phyloP scores from a whole-genome alignment of 1,284 basidiomycete species.

The Megacollybia platyphylla region DNA sequence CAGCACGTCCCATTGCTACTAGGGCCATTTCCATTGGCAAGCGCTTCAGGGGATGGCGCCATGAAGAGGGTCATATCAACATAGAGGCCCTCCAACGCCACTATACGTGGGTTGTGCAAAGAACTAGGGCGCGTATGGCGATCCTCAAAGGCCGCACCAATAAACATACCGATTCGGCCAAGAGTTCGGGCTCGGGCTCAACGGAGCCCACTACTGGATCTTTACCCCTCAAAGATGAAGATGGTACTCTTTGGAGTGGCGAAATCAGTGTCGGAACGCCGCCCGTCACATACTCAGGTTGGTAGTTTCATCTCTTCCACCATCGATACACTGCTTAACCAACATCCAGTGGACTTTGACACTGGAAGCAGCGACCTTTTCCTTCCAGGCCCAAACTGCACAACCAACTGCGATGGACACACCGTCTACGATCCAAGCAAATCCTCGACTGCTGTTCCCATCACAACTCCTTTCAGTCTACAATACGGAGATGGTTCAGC shows the following conservation, averaged over 20 bases:
- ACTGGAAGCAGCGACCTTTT: constrained; percentile 29
- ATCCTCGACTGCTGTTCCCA: background rate
- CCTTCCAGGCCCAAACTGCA: constrained; percentile 15
- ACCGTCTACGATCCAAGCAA: background rate
- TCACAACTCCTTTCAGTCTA: background rate
- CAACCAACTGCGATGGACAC: constrained; percentile 12
- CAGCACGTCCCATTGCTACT: no score
- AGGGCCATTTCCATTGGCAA: no score
- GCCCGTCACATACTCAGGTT: background rate
- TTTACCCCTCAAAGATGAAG: background rate
- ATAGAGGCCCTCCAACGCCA: no score
- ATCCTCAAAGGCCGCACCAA: no score
- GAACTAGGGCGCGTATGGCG: no score
- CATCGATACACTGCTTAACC: background rate
- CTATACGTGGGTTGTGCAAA: no score
- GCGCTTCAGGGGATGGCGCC: no score
- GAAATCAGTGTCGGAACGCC: background rate
- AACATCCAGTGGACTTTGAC: constrained; percentile 24
- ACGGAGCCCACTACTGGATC: background rate
- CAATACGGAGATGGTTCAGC: constrained; percentile 9
- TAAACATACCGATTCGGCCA: no score
- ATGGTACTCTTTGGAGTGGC: background rate
- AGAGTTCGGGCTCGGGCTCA: no score
- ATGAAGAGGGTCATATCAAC: no score
- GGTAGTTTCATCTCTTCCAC: background rate